phyloP scores from a whole-genome alignment of 1,139 yeast genomes.

The Taiozyma onychis region DNA sequence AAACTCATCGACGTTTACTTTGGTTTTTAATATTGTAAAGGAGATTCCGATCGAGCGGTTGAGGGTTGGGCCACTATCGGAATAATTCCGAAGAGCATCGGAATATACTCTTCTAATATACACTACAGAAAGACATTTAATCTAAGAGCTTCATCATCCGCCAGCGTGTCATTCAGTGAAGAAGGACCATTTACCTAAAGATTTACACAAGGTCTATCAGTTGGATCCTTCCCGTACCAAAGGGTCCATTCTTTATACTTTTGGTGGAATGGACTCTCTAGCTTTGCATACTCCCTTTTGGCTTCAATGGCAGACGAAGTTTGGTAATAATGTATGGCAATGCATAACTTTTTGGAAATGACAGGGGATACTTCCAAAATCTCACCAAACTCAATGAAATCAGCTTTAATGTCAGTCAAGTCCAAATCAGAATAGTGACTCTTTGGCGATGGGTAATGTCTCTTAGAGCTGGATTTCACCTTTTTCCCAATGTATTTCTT shows the following conservation, averaged over 20 bases:
- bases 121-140: too few relatives aligned
- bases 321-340: conserved; percentile 59
- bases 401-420: conserved; percentile 36
- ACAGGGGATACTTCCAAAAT: conserved; percentile 63
- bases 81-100: neutral
- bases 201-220: conserved; percentile 47
- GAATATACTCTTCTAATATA: neutral
- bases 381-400: conserved; percentile 53
- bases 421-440: conserved; percentile 32
- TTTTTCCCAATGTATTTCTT: conserved; percentile 25
- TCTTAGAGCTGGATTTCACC: conserved; percentile 19
- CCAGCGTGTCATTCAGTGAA: too few relatives aligned
- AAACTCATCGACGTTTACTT: neutral
- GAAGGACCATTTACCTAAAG: conserved; percentile 5
- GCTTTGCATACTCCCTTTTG: conserved; percentile 38
- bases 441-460: conserved; percentile 29
- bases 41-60: neutral
- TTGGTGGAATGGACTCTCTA: conserved; percentile 31
- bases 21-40: too few relatives aligned
- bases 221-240: conserved; percentile 63
- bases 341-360: conserved; percentile 57
- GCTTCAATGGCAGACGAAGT: conserved; percentile 61
- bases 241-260: conserved; percentile 58
- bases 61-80: neutral
- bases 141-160: too few relatives aligned